Conservation (phyloP, 2,329 filamentous ascomycete species). For the Ciborinia camelliae region DNA sequence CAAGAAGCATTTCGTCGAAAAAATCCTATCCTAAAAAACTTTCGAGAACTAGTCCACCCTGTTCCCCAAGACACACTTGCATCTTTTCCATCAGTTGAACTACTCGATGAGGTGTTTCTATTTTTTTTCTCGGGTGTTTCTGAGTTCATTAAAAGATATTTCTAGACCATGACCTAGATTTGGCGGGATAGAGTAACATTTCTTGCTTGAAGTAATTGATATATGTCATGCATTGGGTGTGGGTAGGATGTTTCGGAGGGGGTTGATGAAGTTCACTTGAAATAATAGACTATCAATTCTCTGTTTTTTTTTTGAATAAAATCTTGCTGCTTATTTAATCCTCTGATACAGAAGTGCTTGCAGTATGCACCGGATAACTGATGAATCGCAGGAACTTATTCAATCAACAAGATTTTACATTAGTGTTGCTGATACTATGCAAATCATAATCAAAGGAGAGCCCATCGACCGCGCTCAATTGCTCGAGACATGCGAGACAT, state of each 20-base stretch:
- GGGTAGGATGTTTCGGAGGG: slow-evolving; percentile 30
- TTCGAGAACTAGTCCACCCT: slow-evolving; percentile 55
- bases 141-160: slow-evolving; percentile 64
- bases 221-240: slow-evolving; percentile 67
- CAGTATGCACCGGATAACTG: slow-evolving; percentile 34
- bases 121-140: slow-evolving; percentile 62
- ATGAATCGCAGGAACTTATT: slow-evolving; percentile 20
- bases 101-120: slow-evolving; percentile 55
- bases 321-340: slow-evolving; percentile 16
- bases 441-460: slow-evolving; percentile 29
- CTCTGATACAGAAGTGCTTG: slow-evolving; percentile 15
- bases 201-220: slow-evolving; percentile 62
- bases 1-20: slow-evolving; percentile 24
- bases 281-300: not conserved
- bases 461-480: slow-evolving; percentile 25
- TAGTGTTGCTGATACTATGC: slow-evolving; percentile 24
- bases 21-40: slow-evolving; percentile 38
- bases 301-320: slow-evolving; percentile 21
- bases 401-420: slow-evolving; percentile 26
- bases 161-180: slow-evolving; percentile 53
- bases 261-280: not conserved
- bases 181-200: slow-evolving; percentile 61
- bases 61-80: slow-evolving; percentile 59
- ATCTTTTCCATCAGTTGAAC: slow-evolving; percentile 51
- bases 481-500: slow-evolving; percentile 15